Conservation (phyloP, 805 yeast species). For the Cyberlindnera euphorbiae region DNA sequence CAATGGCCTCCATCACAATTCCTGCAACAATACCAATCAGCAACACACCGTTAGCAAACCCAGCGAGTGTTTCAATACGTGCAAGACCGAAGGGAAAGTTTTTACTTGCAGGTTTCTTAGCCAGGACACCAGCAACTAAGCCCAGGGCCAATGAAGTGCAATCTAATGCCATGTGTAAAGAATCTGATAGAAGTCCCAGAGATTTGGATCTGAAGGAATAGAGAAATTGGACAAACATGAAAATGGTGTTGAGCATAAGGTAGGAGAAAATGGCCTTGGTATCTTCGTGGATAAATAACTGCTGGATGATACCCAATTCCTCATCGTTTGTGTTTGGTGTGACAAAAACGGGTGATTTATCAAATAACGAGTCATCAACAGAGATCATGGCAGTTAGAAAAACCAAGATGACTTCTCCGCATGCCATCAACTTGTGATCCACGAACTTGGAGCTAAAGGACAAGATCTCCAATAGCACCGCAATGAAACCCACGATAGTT, state of each 20-base stretch:
- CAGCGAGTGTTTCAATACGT: constrained; percentile 86
- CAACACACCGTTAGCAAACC: constrained; percentile 90
- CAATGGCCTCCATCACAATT: constrained; percentile 80
- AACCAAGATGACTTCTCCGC: constrained; percentile 14
- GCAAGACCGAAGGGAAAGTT: constrained; percentile 82
- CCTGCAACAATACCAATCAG: constrained; percentile 86
- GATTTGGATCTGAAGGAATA: constrained; percentile 93
- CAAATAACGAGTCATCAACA: constrained; percentile 13
- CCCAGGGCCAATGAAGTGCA: constrained; percentile 90
- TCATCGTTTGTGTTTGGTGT: constrained; percentile 1
- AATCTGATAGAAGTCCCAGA: constrained; percentile 84
- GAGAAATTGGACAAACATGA: constrained; percentile 90
- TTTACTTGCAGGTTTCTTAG: constrained; percentile 56
- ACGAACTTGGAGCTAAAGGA: constrained; percentile 27
- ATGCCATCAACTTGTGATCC: constrained; percentile 7
- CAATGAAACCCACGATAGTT: constrained; percentile 27
- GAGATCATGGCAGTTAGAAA: constrained; percentile 11
- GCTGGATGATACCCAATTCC: constrained; percentile 17
- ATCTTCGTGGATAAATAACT: constrained; percentile 44
- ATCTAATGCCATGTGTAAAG: constrained; percentile 94
- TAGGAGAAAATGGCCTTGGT: constrained; percentile 88
- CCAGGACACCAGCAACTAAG: constrained; percentile 70
- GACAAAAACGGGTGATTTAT: not conserved
- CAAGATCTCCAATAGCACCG: constrained; percentile 31
- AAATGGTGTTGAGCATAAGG: constrained; percentile 76